Base-by-base conservation (phyloP, 345 rosid genomes). In the Salix koriyanagi region DNA sequence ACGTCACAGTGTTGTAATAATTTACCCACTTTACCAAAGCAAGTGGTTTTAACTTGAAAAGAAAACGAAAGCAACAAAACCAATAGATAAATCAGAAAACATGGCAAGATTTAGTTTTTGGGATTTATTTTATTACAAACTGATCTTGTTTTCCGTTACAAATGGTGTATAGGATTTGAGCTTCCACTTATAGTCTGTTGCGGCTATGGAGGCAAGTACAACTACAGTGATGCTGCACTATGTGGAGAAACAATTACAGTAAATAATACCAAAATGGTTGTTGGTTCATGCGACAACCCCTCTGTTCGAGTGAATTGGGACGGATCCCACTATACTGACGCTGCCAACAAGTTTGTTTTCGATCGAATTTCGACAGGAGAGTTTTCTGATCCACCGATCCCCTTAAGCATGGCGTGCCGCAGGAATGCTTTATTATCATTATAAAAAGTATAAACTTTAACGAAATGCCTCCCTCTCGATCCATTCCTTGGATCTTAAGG, bases 271-370 rank as follows among this genome's bases (percentile, higher is more conserved):
- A 0, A 77, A 16, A 46, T 78, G 18, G 39, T 41, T 6, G 82
- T 83, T n/a, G 72, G 84, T 9, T 52, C 84, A 19, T 84, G 90
- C 42, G 79, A 84, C 6, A 15, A 41, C 2, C 87, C 87, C 0
- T 79, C 77, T 0, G 78, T 21, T 62, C 79, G 84, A 11, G 85
- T 82, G 0, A 70, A n/a, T 61, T 87, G 86, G 87, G 86, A 84
- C 60, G 87, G 87, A 62, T 10, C 69, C 70, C 87, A 86, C 67
- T 83, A 72, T 42, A 84, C 88, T 2, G 84, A 87, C 41, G 88
- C 84, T 3, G 87, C 88, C 23, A 80, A 75, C 52, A 75, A 77
- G 60, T 79, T 83, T 74, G 26, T 87, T 30, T 79, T 81, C 36
- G 26, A 83, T 11, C 81, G 80, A 46, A 87, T 83, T 28, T 77